Base-by-base conservation (phyloP, 2,329 filamentous ascomycete genomes). In the Botrytis hyacinthi region DNA sequence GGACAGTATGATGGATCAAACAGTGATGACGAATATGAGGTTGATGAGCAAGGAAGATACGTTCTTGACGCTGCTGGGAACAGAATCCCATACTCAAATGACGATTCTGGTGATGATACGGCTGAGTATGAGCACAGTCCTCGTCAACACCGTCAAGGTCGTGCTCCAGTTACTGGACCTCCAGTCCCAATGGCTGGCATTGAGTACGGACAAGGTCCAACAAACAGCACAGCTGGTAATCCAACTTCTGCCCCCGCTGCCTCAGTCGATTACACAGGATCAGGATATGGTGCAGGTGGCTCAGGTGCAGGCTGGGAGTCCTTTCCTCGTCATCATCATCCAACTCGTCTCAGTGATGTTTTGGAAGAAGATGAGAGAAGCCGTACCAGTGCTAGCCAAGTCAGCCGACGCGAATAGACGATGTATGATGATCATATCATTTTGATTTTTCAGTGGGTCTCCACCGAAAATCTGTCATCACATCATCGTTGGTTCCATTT, bases 291-390 rank as follows among this genome's bases (percentile, higher is more conserved):
- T n/a, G 48, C 66, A 5, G 82, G 85, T 12, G 87, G 88, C 1
- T 82, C 86, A 2, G 87, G 88, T 1, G 87, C 90, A 3, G 91
- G 89, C 26, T 97, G 93, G 93, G 93, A 96, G 76, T 83, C 84
- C n/a, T 85, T 93, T 76, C 91, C 91, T 37, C 88, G 90, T 73
- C 94, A 97, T 82, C 93, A 96, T 77, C 94, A 97, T 82, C 94
- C 94, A 0, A 97, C 94, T 14, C 86, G 95, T 73, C 85, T 97
- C 76, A 97, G 94, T 81, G 94, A 97, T 82, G 94, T 97, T 42
- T 87, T 96, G 80, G 94, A 94, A 80, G 92, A 97, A 76, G 93
- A 96, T 77, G 93, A 97, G 82, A 87, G 90, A 69, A 93, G 92
- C 80, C 88, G 92, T 35, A 93, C 92, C 22, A 93, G 92, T 77